Percentiles rank a stretch among this genome's conserved stretches.
These are phyloP conservation scores for Aspergillus brunneoviolaceus DNA, from an alignment of 2,329 filamentous ascomycete species.

Conservation along the genomic window DNA sequence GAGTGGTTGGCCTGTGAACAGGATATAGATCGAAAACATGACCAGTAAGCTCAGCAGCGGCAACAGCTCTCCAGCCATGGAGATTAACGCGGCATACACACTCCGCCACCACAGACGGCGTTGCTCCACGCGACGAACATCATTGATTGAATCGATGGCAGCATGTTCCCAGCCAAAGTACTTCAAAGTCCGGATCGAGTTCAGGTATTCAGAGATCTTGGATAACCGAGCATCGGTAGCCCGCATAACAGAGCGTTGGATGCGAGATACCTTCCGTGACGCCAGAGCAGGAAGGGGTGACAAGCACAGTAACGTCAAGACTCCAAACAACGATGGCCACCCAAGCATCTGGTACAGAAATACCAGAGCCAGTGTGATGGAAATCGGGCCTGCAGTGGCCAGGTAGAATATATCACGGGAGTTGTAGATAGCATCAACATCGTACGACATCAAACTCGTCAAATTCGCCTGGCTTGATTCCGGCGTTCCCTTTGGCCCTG, in stretches of 20 bases:
- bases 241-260: conserved; percentile 54
- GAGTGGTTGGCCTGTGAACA: conserved; percentile 49
- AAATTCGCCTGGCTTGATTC: conserved; percentile 52
- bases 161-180: conserved; percentile 62
- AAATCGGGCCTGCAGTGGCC: conserved; percentile 47
- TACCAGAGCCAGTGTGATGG: conserved; percentile 50
- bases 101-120: conserved; percentile 56
- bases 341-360: conserved; percentile 58
- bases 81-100: conserved; percentile 43
- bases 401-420: conserved; percentile 55
- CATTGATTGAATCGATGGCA: conserved; percentile 53
- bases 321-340: conserved; percentile 57
- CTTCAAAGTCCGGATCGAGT: conserved; percentile 59
- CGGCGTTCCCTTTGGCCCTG: conserved; percentile 25
- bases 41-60: conserved; percentile 54
- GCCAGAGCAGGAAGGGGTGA: conserved; percentile 54
- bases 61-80: conserved; percentile 53
- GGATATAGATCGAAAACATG: conserved; percentile 56
- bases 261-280: conserved; percentile 51
- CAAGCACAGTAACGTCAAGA: conserved; percentile 48
- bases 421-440: conserved; percentile 56
- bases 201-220: conserved; percentile 58
- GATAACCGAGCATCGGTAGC: conserved; percentile 60
- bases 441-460: conserved; percentile 59
- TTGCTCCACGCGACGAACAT: conserved; percentile 54